A percentile compares a stretch with the other conserved stretches of the same genome.
These are phyloP conservation scores for Thecaphora thlaspeos DNA, from an alignment of 1,284 basidiomycete species.

Conservation along the genomic window DNA sequence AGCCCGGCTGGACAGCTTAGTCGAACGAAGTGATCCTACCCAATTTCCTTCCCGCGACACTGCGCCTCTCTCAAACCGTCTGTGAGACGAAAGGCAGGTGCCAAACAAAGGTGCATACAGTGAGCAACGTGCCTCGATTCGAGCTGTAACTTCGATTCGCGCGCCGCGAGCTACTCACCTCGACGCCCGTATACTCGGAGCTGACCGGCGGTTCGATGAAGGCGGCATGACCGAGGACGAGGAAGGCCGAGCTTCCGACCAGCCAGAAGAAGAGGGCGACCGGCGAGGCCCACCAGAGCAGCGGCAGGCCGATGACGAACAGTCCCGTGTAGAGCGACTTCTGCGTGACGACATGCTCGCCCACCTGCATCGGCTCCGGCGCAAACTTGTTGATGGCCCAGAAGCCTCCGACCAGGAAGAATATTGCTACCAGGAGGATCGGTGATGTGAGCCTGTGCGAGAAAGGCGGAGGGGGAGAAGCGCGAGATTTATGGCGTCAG, in stretches of 20 bases:
- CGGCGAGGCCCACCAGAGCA: constrained; percentile 52
- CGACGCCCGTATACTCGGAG: constrained; percentile 78
- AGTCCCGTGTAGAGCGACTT: constrained; percentile 66
- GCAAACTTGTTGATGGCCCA: constrained; percentile 81
- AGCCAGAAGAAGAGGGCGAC: constrained; percentile 58
- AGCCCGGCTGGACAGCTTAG: no score
- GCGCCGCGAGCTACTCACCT: constrained; percentile 58
- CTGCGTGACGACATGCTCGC: constrained; percentile 75
- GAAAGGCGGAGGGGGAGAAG: no score
- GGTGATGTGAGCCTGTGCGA: constrained; percentile 67
- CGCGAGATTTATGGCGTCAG: no score
- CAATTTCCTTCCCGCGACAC: no score
- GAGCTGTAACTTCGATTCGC: no score
- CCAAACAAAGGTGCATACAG: no score
- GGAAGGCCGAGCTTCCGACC: constrained; percentile 56
- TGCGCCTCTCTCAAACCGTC: no score
- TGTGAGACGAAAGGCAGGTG: no score
- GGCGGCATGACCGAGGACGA: constrained; percentile 73
- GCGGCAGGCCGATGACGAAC: constrained; percentile 56
- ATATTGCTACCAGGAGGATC: constrained; percentile 82
- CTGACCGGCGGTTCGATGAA: constrained; percentile 84
- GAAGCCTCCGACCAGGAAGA: constrained; percentile 89
- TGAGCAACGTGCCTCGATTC: no score
- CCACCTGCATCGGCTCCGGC: constrained; percentile 65
- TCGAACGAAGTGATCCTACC: no score